Conservation (phyloP, 371 early-diverging fungal species). For the Chytridiales sp. region DNA sequence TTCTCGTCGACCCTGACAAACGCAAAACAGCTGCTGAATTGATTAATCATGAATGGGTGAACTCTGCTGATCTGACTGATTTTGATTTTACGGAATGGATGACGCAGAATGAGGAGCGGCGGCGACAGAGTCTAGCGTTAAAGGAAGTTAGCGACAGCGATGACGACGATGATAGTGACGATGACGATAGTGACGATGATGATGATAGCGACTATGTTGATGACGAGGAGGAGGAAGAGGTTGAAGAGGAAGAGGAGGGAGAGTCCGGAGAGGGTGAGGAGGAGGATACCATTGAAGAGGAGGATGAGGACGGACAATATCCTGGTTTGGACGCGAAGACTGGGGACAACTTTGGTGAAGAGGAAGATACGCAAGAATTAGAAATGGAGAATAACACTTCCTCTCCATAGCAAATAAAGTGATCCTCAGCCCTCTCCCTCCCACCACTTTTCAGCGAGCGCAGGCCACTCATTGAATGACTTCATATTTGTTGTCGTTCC, state of each 20-base stretch:
- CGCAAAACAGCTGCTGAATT: slow-evolving; percentile 38
- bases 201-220: slow-evolving; percentile 2
- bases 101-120: slow-evolving; percentile 3
- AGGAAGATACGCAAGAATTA: slow-evolving; percentile 67
- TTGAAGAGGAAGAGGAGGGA: background rate
- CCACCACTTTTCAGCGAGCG: too few relatives aligned
- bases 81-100: slow-evolving; percentile 29
- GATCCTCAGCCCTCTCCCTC: too few relatives aligned
- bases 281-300: slow-evolving; percentile 19
- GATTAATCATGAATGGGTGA: slow-evolving; percentile 30
- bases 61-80: background rate
- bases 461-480: too few relatives aligned
- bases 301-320: slow-evolving; percentile 25
- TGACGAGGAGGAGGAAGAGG: background rate
- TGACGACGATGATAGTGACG: slow-evolving; percentile 14
- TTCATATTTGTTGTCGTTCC: too few relatives aligned
- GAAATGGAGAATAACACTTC: too few relatives aligned
- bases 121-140: background rate
- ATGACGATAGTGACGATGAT: slow-evolving; percentile 5
- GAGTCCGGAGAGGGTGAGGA: slow-evolving; percentile 9
- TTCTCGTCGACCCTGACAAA: slow-evolving; percentile 40
- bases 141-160: slow-evolving; percentile 13
- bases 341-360: slow-evolving; percentile 40
- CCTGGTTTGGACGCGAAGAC: slow-evolving; percentile 15
- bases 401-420: too few relatives aligned